Conservation (phyloP, 2,329 filamentous ascomycete genomes). For the Penicillium sp. region DNA sequence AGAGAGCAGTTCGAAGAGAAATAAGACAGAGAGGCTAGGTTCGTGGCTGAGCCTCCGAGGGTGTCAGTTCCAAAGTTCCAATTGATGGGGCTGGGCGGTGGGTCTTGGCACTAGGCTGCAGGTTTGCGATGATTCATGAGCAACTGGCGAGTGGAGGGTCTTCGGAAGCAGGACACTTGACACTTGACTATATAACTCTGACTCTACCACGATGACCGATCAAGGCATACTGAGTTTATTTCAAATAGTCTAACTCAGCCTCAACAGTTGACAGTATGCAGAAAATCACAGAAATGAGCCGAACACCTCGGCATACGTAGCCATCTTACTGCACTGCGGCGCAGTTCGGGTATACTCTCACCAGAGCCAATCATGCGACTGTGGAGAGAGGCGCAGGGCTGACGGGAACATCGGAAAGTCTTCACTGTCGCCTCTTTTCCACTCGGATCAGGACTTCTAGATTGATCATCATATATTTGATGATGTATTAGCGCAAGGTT, state of each 20-base stretch:
- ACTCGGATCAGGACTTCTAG: too few relatives aligned
- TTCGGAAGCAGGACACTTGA: background rate
- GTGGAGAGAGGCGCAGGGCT: slow-evolving; percentile 16
- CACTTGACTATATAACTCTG: background rate
- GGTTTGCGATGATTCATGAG: slow-evolving; percentile 22
- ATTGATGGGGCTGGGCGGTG: slow-evolving; percentile 17
- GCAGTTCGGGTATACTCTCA: slow-evolving; percentile 5
- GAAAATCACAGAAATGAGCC: background rate
- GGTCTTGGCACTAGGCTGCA: slow-evolving; percentile 23
- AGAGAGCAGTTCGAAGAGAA: slow-evolving; percentile 3
- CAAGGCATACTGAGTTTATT: background rate
- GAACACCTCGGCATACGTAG: slow-evolving; percentile 1
- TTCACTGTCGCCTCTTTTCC: background rate
- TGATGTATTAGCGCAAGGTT: too few relatives aligned
- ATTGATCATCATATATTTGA: background rate
- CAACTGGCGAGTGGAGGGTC: background rate
- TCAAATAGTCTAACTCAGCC: background rate
- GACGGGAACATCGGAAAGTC: background rate
- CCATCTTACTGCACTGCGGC: slow-evolving; percentile 4
- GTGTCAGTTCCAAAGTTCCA: background rate
- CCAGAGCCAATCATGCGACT: slow-evolving; percentile 9
- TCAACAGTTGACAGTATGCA: background rate
- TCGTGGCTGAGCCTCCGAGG: slow-evolving; percentile 9
- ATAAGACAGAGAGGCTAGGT: background rate
- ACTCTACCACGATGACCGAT: background rate